A percentile compares a stretch with the other conserved stretches of the same genome.
These are phyloP conservation scores for Trichomonas vaginalis DNA, from an alignment of 208 protist species.

Conservation along the genomic window DNA sequence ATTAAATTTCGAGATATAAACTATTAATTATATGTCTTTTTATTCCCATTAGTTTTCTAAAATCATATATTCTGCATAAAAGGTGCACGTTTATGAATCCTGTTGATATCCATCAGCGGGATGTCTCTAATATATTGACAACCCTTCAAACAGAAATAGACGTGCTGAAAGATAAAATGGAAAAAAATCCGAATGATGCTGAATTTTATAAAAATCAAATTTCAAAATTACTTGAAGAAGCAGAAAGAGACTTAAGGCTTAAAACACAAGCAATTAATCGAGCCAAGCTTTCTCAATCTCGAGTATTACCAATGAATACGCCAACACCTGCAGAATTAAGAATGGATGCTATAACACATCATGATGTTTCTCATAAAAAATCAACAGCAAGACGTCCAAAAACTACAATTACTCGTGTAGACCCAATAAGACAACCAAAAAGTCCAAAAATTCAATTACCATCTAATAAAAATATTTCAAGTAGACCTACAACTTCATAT, in stretches of 20 bases:
- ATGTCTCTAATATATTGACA: neutral
- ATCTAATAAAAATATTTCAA: neutral
- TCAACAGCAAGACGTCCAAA: neutral
- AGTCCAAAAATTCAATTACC: neutral
- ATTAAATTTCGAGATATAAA: no score
- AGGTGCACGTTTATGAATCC: no score
- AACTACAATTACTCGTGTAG: neutral
- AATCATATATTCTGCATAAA: no score
- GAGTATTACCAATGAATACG: neutral
- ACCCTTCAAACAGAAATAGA: neutral
- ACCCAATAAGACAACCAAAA: neutral
- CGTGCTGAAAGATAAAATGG: neutral
- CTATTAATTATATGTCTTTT: no score
- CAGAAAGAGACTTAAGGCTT: neutral
- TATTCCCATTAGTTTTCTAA: no score
- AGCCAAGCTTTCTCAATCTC: neutral
- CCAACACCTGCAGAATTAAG: neutral
- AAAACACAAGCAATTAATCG: neutral
- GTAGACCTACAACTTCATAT: neutral
- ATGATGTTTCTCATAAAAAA: neutral
- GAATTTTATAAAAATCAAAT: neutral
- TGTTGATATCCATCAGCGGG: neutral
- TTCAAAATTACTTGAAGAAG: neutral
- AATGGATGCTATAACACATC: neutral
- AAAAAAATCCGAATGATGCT: neutral